Conservation (phyloP, 345 rosid species). For the Camelina hispida region DNA sequence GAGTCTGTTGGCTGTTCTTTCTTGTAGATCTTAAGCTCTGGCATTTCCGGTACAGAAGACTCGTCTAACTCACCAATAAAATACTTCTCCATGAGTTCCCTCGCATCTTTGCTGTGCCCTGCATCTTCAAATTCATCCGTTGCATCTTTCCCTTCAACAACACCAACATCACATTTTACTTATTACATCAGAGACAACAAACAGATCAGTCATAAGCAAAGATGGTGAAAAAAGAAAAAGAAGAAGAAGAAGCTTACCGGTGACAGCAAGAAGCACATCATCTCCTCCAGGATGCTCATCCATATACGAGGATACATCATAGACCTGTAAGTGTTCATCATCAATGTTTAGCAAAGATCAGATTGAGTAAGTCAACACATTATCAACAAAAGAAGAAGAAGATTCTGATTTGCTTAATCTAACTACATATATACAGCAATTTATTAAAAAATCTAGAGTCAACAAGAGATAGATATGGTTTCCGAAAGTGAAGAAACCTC, state of each 20-base stretch:
- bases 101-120: conserved; percentile 78
- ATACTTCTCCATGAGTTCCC: conserved; percentile 65
- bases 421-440: neutral
- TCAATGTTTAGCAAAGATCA: conserved; percentile 2
- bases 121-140: conserved; percentile 88
- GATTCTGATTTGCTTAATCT: conserved; percentile 18
- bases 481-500: neutral
- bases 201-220: neutral
- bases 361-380: conserved; percentile 9
- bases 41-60: conserved; percentile 49
- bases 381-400: neutral
- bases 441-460: conserved; percentile 19
- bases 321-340: conserved; percentile 54
- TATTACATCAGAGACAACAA: conserved; percentile 16
- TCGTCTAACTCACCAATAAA: conserved; percentile 82
- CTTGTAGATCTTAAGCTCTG: conserved; percentile 67
- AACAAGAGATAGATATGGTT: neutral
- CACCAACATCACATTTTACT: conserved; percentile 20
- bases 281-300: conserved; percentile 98
- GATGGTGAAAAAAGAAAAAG: neutral
- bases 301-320: conserved; percentile 79
- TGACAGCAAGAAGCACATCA: conserved; percentile 72
- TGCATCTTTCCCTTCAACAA: conserved; percentile 73
- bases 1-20: conserved; percentile 45
- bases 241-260: conserved; percentile 52